Conservation (phyloP, 306 rosid species). For the Macrotyloma uniflorum region DNA sequence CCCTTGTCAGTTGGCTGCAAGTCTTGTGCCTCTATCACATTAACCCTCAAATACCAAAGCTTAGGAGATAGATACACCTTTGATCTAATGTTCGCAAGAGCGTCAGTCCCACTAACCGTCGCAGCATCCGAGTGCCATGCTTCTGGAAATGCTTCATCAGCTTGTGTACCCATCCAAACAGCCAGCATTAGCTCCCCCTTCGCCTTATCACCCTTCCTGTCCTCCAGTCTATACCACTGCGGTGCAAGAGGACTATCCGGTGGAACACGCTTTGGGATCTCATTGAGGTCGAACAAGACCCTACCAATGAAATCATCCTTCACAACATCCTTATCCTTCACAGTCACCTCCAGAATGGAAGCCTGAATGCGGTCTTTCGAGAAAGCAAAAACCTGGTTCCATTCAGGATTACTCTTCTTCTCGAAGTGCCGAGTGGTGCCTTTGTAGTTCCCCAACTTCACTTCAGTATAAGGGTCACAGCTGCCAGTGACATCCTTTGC, state of each 20-base stretch:
- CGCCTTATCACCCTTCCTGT: slow-evolving; percentile 64
- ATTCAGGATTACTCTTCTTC: slow-evolving; percentile 91
- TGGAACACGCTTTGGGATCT: slow-evolving; percentile 90
- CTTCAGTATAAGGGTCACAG: slow-evolving; percentile 92
- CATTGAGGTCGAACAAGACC: slow-evolving; percentile 76
- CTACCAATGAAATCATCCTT: slow-evolving; percentile 92
- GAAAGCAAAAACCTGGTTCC: slow-evolving; percentile 95
- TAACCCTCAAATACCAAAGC: slow-evolving; percentile 98
- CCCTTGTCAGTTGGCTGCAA: slow-evolving; percentile 75
- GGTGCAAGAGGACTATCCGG: slow-evolving; percentile 97
- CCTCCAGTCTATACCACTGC: slow-evolving; percentile 94
- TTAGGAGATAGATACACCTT: slow-evolving; percentile 97
- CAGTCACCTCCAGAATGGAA: slow-evolving; percentile 77
- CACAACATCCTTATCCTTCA: slow-evolving; percentile 87
- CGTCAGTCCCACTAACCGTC: slow-evolving; percentile 81
- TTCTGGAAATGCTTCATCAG: slow-evolving; percentile 97
- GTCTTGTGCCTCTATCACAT: slow-evolving; percentile 97
- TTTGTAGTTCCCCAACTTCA: slow-evolving; percentile 89
- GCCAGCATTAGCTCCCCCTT: slow-evolving; percentile 97
- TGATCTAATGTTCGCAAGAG: slow-evolving; percentile 84
- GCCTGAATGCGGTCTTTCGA: slow-evolving; percentile 91
- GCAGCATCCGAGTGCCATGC: slow-evolving; percentile 99
- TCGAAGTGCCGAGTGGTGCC: slow-evolving; percentile 94
- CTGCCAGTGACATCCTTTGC: slow-evolving; percentile 87
- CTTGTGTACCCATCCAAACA: slow-evolving; percentile 99